These are phyloP conservation scores for Amylostereum areolatum DNA, from an alignment of 1,284 basidiomycete species.

Conservation along the genomic window DNA sequence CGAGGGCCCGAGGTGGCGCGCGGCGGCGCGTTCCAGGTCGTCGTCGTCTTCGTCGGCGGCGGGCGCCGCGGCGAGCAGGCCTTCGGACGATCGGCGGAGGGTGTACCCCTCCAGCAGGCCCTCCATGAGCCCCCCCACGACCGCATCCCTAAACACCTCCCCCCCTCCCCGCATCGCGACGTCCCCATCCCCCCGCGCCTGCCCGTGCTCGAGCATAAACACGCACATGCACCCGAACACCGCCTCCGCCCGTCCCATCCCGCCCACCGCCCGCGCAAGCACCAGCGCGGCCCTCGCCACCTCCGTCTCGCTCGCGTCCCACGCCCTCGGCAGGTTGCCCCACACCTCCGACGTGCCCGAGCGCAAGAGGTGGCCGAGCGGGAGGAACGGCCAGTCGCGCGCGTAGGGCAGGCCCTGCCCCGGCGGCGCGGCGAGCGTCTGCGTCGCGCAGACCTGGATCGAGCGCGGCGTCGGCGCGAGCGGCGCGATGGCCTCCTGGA, in stretches of 20 bases:
- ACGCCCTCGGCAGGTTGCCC: conserved; percentile 60
- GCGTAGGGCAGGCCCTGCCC: conserved; percentile 56
- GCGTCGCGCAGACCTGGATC: conserved; percentile 47
- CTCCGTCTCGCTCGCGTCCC: conserved; percentile 80
- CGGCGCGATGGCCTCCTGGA: conserved; percentile 35
- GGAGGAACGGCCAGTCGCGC: conserved; percentile 67
- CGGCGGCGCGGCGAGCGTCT: conserved; percentile 40
- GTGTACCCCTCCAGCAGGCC: conserved; percentile 55
- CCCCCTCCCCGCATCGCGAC: conserved; percentile 18
- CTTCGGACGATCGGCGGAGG: conserved; percentile 19
- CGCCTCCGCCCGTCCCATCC: conserved; percentile 46
- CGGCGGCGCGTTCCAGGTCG: conserved; percentile 55
- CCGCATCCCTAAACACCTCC: conserved; percentile 56
- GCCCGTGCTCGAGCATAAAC: conserved; percentile 88
- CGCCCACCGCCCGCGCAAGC: conserved; percentile 20
- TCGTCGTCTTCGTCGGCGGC: conserved; percentile 9
- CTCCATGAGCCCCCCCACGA: conserved; percentile 55
- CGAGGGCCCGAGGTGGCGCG: conserved; percentile 55
- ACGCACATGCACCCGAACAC: conserved; percentile 86
- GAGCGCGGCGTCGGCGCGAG: conserved; percentile 42
- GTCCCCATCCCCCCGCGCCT: conserved; percentile 43
- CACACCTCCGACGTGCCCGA: conserved; percentile 75
- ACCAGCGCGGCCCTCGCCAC: conserved; percentile 53
- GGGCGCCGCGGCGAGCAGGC: conserved; percentile 14
- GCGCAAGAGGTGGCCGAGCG: conserved; percentile 78